These are phyloP conservation scores for Pseudocercospora vitis DNA, from an alignment of 2,329 filamentous ascomycete genomes.

Conservation along the genomic window DNA sequence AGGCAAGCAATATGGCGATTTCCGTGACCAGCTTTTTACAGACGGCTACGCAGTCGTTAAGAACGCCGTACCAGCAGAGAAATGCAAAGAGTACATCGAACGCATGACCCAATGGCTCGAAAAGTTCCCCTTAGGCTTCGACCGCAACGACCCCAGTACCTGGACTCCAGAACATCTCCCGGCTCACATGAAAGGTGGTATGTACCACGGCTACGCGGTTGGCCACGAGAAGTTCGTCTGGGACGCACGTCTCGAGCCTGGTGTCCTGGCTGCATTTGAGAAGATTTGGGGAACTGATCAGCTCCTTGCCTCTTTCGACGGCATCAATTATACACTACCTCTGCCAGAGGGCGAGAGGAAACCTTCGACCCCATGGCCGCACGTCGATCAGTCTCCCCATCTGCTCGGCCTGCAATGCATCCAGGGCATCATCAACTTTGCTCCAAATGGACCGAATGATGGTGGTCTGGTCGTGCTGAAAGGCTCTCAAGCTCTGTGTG, in stretches of 20 bases:
- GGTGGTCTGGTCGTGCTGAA: constrained; percentile 22
- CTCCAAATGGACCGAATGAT: constrained; percentile 24
- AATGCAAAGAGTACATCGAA: constrained; percentile 18
- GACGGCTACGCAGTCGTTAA: constrained; percentile 21
- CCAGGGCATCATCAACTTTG: constrained; percentile 24
- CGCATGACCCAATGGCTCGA: constrained; percentile 22
- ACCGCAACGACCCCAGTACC: constrained; percentile 19
- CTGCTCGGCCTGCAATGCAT: constrained; percentile 15
- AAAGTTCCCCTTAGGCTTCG: constrained; percentile 18
- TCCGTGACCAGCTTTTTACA: constrained; percentile 19
- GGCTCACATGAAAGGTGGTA: constrained; percentile 23
- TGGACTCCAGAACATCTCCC: constrained; percentile 18
- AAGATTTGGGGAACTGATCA: constrained; percentile 25
- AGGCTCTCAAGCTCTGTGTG: constrained; percentile 16
- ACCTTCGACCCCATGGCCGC: constrained; percentile 14
- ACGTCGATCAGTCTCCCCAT: constrained; percentile 17
- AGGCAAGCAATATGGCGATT: constrained; percentile 18
- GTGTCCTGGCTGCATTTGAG: constrained; percentile 23
- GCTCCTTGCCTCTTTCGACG: constrained; percentile 26
- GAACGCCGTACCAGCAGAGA: constrained; percentile 11
- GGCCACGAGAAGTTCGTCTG: constrained; percentile 29
- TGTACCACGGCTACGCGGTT: constrained; percentile 24
- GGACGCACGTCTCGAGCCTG: constrained; percentile 25
- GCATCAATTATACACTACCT: constrained; percentile 24
- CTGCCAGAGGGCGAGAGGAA: constrained; percentile 5